Evolutionary conservation across 2,329 filamentous ascomycete species (phyloP).

Genomic region (Fusarium luffae): DNA sequence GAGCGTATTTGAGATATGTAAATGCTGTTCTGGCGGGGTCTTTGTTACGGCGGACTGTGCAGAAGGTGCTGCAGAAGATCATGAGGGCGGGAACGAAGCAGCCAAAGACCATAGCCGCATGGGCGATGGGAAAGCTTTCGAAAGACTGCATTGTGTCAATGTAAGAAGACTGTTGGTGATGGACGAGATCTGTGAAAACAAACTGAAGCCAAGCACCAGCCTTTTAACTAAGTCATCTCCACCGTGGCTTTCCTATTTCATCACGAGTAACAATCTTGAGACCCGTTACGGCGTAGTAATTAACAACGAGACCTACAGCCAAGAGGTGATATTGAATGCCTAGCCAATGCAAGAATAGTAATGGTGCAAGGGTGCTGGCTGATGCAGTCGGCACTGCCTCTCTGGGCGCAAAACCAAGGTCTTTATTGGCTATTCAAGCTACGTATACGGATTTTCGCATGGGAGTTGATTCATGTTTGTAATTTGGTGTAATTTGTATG

Average conservation of each 20-base stretch:
- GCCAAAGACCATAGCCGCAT: slow-evolving; percentile 24
- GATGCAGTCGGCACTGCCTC: neutral
- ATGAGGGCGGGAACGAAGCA: slow-evolving; percentile 29
- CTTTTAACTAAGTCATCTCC: no score
- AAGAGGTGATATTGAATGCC: neutral
- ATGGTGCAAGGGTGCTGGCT: neutral
- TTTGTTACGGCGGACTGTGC: slow-evolving; percentile 31
- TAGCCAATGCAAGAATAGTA: neutral
- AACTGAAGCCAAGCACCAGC: neutral
- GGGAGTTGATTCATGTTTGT: neutral
- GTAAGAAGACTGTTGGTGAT: neutral
- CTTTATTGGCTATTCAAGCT: neutral
- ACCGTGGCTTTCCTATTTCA: neutral
- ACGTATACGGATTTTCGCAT: neutral
- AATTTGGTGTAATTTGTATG: neutral
- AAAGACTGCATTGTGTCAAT: neutral
- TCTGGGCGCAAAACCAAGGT: neutral
- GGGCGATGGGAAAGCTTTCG: slow-evolving; percentile 16
- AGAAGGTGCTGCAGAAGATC: slow-evolving; percentile 40
- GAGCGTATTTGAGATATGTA: slow-evolving; percentile 40
- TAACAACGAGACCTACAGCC: neutral
- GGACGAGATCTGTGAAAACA: neutral
- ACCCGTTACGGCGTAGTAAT: neutral
- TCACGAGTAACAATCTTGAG: neutral
- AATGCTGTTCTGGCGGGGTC: slow-evolving; percentile 44